Base-by-base conservation (phyloP, 495 filamentous ascomycete genomes). In the Pseudevernia furfuracea region DNA sequence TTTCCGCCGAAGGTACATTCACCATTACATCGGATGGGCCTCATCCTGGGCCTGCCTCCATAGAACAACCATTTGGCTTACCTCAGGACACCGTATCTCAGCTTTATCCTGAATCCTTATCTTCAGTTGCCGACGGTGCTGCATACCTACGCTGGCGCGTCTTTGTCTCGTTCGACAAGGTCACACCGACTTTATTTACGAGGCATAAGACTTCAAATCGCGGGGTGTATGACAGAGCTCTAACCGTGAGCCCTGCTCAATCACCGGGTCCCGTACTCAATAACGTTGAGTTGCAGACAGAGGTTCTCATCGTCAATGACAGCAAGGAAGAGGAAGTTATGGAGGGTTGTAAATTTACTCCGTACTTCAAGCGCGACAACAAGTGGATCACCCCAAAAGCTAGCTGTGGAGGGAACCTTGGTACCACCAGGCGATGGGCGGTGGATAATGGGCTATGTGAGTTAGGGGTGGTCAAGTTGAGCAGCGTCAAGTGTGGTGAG, bases 261-360 rank as follows among this genome's bases (percentile, higher is more conserved):
- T 53, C 23, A 30, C 9, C n/a, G 34, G 49, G n/a, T 36, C 48
- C 5, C 21, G 38, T 30, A 23, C 21, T 28, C 30, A 58, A 58
- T 8, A 6, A 5, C 12, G 12, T n/a, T 30, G 8, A 37, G 8
- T 44, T 65, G 11, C 48, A 60, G 4, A 46, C 41, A 38, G 70
- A 71, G 49, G 63, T 69, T 30, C 77, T 97, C 36, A 70, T 96
- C 34, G 78, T 91, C 60, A 91, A 89, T 70, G 73, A 74, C 2
- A 71, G 80, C 30, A 81, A 82, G 3, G 83, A 91, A 61, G 81
- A 82, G 3, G 83, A 91, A 61, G 74, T 96, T 12, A 95, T 95
- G 87, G 94, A 98, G 71, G 90, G 90, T 23, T 91, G 86, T 67
- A 82, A 88, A 36, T 90, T 88, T 3, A 94, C 86, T 17, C 83